A percentile compares a stretch with the other conserved stretches of the same genome.
phyloP scores from a whole-genome alignment of 495 filamentous ascomycete species.

The Trichoderma reesei region DNA sequence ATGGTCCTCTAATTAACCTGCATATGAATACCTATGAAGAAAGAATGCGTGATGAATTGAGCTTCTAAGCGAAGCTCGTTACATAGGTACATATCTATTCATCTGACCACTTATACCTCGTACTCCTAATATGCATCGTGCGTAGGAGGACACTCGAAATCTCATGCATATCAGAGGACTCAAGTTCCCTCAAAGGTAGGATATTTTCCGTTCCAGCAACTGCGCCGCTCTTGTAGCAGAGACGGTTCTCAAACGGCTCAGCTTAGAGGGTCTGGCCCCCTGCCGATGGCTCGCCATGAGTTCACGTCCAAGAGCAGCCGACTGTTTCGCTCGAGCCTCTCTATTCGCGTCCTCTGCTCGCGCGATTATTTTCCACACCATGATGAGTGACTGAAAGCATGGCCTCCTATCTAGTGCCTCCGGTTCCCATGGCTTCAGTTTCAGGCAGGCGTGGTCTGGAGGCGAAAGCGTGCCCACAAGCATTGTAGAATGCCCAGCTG shows the following conservation, averaged over 20 bases:
- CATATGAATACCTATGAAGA: too few species aligned
- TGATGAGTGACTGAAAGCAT: neutral
- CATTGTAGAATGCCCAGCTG: too few species aligned
- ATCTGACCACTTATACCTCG: too few species aligned
- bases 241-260: neutral
- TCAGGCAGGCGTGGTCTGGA: neutral
- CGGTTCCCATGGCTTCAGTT: neutral
- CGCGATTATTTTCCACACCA: neutral
- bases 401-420: neutral
- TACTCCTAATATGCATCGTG: neutral
- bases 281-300: neutral
- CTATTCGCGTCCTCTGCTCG: neutral
- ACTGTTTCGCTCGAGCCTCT: neutral
- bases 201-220: neutral
- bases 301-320: neutral
- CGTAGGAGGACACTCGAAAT: too few species aligned
- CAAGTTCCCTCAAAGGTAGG: neutral
- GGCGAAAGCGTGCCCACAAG: too few species aligned
- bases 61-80: too few species aligned
- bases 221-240: neutral
- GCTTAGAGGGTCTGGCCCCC: neutral
- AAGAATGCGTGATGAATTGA: too few species aligned
- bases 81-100: too few species aligned
- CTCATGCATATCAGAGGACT: too few species aligned
- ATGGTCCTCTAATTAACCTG: too few species aligned